Conservation (phyloP, 108 stramenopile genomes). For the Thalassiosira profunda region DNA sequence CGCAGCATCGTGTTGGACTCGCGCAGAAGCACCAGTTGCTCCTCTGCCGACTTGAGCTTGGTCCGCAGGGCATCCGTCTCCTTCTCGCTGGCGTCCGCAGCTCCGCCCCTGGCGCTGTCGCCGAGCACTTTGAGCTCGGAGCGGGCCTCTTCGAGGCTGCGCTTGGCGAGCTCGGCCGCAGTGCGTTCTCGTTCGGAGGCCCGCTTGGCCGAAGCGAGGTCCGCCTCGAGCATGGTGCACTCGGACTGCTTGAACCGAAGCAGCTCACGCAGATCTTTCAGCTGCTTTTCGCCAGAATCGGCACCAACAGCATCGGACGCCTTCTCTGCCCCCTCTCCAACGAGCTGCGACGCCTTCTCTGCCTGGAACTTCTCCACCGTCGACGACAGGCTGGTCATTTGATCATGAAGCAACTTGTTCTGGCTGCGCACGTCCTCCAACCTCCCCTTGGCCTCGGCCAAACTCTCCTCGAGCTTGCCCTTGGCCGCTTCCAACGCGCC, state of each 20-base stretch:
- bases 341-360: conserved; percentile 30
- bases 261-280: conserved; percentile 79
- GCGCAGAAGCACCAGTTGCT: conserved; percentile 70
- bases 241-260: conserved; percentile 86
- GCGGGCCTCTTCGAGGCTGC: conserved; percentile 81
- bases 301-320: not conserved
- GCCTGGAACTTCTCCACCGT: conserved; percentile 67
- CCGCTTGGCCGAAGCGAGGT: conserved; percentile 78
- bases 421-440: conserved; percentile 68
- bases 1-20: conserved; percentile 86
- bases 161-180: conserved; percentile 65
- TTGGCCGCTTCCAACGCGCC: conserved; percentile 62
- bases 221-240: conserved; percentile 72
- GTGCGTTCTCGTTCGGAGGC: conserved; percentile 80
- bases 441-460: conserved; percentile 59
- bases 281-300: conserved; percentile 40
- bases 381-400: conserved; percentile 66
- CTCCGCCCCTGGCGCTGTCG: conserved; percentile 18
- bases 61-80: conserved; percentile 21
- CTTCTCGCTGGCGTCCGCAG: conserved; percentile 10
- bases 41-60: conserved; percentile 62
- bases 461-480: conserved; percentile 35
- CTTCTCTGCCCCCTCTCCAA: conserved; percentile 19
- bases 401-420: conserved; percentile 80
- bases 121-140: conserved; percentile 67